Percentiles rank a stretch among this genome's conserved stretches.
Conservation (phyloP, 805 yeast species). For the Wickerhamiella bombiphila region DNA sequence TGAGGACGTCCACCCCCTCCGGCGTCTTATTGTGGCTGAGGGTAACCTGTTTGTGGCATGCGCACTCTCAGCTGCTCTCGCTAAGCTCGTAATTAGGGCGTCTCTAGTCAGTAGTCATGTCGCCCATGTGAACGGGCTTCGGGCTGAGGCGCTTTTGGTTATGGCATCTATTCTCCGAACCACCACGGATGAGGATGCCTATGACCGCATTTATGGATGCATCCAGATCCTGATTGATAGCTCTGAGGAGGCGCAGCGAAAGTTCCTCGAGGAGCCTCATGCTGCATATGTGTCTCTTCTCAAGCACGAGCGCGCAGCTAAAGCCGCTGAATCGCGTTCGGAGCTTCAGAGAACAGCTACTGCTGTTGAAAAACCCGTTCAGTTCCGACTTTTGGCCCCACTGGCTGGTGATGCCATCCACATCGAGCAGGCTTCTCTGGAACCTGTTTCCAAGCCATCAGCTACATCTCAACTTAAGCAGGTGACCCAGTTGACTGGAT, state of each 20-base stretch:
- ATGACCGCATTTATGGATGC: slow-evolving; percentile 86
- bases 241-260: slow-evolving; percentile 37
- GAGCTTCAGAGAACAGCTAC: slow-evolving; percentile 43
- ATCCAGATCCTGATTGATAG: slow-evolving; percentile 54
- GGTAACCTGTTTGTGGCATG: slow-evolving; percentile 90
- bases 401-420: slow-evolving; percentile 2
- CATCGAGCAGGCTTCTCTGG: not conserved
- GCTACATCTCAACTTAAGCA: slow-evolving; percentile 52
- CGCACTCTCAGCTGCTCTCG: slow-evolving; percentile 72
- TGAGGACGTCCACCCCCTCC: slow-evolving; percentile 45
- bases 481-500: slow-evolving; percentile 91
- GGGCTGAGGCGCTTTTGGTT: slow-evolving; percentile 87
- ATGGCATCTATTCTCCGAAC: slow-evolving; percentile 84
- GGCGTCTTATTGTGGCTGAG: slow-evolving; percentile 53
- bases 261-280: slow-evolving; percentile 78
- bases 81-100: slow-evolving; percentile 72
- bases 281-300: slow-evolving; percentile 68
- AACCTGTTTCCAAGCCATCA: not conserved
- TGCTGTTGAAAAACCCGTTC: slow-evolving; percentile 16
- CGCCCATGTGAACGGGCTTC: slow-evolving; percentile 55
- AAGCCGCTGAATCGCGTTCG: slow-evolving; percentile 16
- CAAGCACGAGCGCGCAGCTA: slow-evolving; percentile 27
- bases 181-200: slow-evolving; percentile 92
- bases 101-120: slow-evolving; percentile 31
- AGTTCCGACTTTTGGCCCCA: slow-evolving; percentile 16